phyloP scores from a whole-genome alignment of 2,329 filamentous ascomycete species.

The Neonectria hederae region DNA sequence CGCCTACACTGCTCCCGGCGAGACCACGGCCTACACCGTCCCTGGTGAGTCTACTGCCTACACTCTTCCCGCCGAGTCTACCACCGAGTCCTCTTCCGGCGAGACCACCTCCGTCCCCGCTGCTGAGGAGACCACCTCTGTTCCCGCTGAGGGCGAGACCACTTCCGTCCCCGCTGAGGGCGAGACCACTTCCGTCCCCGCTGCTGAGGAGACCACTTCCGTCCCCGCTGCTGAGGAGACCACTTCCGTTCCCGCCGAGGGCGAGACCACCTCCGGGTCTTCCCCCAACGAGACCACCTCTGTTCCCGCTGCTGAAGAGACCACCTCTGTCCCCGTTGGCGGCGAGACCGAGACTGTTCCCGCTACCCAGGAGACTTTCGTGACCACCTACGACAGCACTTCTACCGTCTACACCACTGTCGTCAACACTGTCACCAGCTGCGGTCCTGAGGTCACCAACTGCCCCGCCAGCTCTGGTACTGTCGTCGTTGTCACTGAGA shows the following conservation, averaged over 20 bases:
- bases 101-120: conserved; percentile 29
- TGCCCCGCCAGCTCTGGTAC: conserved; percentile 60
- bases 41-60: conserved; percentile 6
- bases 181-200: conserved; percentile 30
- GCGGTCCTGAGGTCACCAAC: conserved; percentile 56
- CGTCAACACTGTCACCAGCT: conserved; percentile 61
- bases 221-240: conserved; percentile 12
- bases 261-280: conserved; percentile 6
- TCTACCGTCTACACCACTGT: conserved; percentile 62
- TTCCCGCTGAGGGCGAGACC: conserved; percentile 14
- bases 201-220: conserved; percentile 19
- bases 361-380: conserved; percentile 30
- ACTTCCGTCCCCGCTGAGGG: conserved; percentile 17
- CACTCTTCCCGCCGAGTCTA: conserved; percentile 28
- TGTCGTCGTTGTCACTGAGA: conserved; percentile 61
- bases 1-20: not conserved
- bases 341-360: conserved; percentile 22
- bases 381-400: conserved; percentile 55
- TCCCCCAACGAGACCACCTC: conserved; percentile 26
- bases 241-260: conserved; percentile 8
- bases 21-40: conserved; percentile 29
- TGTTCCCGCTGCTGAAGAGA: conserved; percentile 24
- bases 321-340: conserved; percentile 23
- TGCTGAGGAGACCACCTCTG: conserved; percentile 7
- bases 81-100: conserved; percentile 1